Evolutionary conservation across 345 rosid species (phyloP), one percentile per base, ranked within the genome.

Genomic region (Balakata baccata): DNA sequence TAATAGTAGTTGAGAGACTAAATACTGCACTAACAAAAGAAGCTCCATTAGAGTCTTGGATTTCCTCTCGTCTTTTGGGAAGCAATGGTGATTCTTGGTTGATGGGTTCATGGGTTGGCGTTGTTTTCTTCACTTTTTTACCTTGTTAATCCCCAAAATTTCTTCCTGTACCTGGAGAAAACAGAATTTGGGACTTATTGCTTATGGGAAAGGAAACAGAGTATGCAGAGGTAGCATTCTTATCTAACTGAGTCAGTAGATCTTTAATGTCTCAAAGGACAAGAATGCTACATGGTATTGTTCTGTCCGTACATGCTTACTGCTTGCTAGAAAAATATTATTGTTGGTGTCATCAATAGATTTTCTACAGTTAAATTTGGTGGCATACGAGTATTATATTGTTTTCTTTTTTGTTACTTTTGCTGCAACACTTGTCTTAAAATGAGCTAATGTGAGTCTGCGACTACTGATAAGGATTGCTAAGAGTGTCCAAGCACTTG

Each of bases 11-110:
- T 13, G 96, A 81, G 54, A 94, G 85, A 77, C 91, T 94, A 72
- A 90, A 87, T 45, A 94, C 98, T 0, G 94, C 93, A 56, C 97
- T 97, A 13, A 73, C 78, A 64, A 90, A 91, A 5, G 96, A 90
- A 85, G 93, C 96, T 75, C 97, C 93, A 61, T 91, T 80, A 72
- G 86, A 85, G 70, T 91, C 95, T 47, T 78, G 85, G 75, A 72
- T 79, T 66, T 12, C 34, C 29, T 25, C 41, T 80, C 82, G 20
- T 69, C 74, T 81, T 66, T 78, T 80, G 34, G 85, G 85, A 77
- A 92, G 70, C 72, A 90, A 81, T 0, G 89, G 96, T 66, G 83
- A 57, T 47, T 66, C 56, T 9, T 71, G 56, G 29, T 23, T 29
- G 23, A 52, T 29, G 66, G 56, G 25, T 16, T 67, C 67, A 16